A percentile compares a stretch with the other conserved stretches of the same genome.
These are phyloP conservation scores for Penicillium sp. DNA, from an alignment of 2,329 filamentous ascomycete species.

Conservation along the genomic window DNA sequence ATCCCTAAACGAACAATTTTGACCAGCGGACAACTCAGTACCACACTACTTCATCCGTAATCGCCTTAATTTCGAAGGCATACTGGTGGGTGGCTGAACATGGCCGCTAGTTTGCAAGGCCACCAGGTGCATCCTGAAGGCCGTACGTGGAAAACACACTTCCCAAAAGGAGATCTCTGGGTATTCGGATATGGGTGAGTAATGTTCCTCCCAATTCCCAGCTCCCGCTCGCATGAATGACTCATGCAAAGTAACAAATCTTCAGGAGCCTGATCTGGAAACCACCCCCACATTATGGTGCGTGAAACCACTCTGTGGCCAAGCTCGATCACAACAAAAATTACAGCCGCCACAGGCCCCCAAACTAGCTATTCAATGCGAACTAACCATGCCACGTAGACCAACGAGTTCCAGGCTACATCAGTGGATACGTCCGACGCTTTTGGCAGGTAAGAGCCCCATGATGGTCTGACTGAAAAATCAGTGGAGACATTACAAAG, in stretches of 20 bases:
- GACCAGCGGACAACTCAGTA: too few relatives aligned
- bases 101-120: constrained; percentile 19
- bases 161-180: constrained; percentile 73
- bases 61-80: neutral
- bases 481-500: neutral
- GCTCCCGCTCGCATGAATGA: neutral
- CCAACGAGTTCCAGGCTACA: constrained; percentile 80
- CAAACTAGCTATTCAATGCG: neutral
- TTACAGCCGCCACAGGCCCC: neutral
- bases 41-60: neutral
- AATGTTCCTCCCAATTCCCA: neutral
- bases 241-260: neutral
- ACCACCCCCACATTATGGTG: constrained; percentile 93
- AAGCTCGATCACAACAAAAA: neutral
- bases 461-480: neutral
- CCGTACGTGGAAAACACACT: constrained; percentile 46
- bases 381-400: constrained; percentile 55
- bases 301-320: constrained; percentile 12
- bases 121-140: constrained; percentile 28
- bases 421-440: constrained; percentile 87
- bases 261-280: constrained; percentile 94
- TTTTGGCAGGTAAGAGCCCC: constrained; percentile 89
- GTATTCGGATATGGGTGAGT: constrained; percentile 92
- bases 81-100: neutral
- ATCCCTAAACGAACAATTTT: too few relatives aligned